phyloP scores from a whole-genome alignment of 371 early-diverging fungal genomes.

The Rhizopus sp. region DNA sequence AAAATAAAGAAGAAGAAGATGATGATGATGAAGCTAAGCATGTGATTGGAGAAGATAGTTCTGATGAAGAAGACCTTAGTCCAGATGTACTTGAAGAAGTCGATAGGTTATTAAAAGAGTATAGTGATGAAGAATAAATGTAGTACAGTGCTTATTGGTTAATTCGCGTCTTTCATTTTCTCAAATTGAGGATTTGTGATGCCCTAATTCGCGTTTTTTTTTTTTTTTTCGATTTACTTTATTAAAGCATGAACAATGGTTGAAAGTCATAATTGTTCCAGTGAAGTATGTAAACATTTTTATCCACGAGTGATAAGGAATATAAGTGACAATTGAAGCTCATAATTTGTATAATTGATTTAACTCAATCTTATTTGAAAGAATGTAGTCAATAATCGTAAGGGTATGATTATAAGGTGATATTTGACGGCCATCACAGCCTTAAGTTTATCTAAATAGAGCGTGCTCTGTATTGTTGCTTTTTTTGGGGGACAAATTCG shows the following conservation, averaged over 20 bases:
- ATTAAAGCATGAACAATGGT: not conserved
- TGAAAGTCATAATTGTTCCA: not conserved
- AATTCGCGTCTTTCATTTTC: not conserved
- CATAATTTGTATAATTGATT: too few relatives aligned
- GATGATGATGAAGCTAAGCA: slow-evolving; percentile 7
- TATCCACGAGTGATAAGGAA: too few relatives aligned
- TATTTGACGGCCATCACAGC: too few relatives aligned
- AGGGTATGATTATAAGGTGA: too few relatives aligned
- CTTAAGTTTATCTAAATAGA: too few relatives aligned
- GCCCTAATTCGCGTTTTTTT: not conserved
- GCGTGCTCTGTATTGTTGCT: too few relatives aligned
- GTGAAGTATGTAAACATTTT: too few relatives aligned
- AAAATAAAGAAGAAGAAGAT: slow-evolving; percentile 4
- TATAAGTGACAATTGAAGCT: too few relatives aligned
- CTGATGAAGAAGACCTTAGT: slow-evolving; percentile 28
- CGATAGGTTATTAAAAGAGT: slow-evolving; percentile 34
- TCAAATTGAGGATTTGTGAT: not conserved
- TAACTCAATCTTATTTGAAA: too few relatives aligned
- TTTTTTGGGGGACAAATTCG: too few relatives aligned
- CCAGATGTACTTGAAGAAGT: slow-evolving; percentile 39
- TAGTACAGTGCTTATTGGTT: not conserved
- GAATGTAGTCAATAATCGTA: too few relatives aligned
- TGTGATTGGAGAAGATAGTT: slow-evolving; percentile 21
- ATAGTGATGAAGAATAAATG: slow-evolving; percentile 24
- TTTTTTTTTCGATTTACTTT: not conserved